These are phyloP conservation scores for Tetrapyrgos nigripes DNA, from an alignment of 1,284 basidiomycete genomes.

Conservation along the genomic window DNA sequence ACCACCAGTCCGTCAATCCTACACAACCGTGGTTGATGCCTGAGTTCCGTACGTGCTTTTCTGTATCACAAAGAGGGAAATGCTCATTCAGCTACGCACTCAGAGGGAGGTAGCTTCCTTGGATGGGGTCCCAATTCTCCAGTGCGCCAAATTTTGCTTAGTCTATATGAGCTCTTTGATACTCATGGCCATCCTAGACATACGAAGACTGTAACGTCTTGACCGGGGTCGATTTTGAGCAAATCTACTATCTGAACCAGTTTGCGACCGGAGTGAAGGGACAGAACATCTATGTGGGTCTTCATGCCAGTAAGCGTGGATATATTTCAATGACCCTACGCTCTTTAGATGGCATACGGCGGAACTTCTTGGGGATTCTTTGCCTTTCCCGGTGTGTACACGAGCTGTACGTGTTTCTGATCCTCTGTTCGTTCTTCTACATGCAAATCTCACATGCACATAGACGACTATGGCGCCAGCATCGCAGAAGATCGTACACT, in stretches of 20 bases:
- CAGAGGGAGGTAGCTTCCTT: slow-evolving; percentile 7
- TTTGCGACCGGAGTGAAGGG: slow-evolving; percentile 21
- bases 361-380: slow-evolving; percentile 21
- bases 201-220: slow-evolving; percentile 20
- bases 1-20: slow-evolving; percentile 20
- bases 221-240: slow-evolving; percentile 21
- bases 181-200: slow-evolving; percentile 1
- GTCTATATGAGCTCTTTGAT: not conserved
- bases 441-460: not conserved
- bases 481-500: slow-evolving; percentile 13
- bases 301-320: not conserved
- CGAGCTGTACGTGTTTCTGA: slow-evolving; percentile 45
- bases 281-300: slow-evolving; percentile 20
- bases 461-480: slow-evolving; percentile 10
- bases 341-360: slow-evolving; percentile 22
- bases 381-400: slow-evolving; percentile 44
- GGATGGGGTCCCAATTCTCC: slow-evolving; percentile 22
- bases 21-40: slow-evolving; percentile 17
- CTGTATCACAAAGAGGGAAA: not conserved
- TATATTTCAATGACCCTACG: not conserved
- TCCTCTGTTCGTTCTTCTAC: not conserved
- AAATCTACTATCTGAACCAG: slow-evolving; percentile 21
- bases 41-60: slow-evolving; percentile 18
- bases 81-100: not conserved
- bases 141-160: slow-evolving; percentile 10